A percentile compares a stretch with the other conserved stretches of the same genome.
Conservation (phyloP, 2,329 filamentous ascomycete genomes). For the Thielaviopsis ethacetica region DNA sequence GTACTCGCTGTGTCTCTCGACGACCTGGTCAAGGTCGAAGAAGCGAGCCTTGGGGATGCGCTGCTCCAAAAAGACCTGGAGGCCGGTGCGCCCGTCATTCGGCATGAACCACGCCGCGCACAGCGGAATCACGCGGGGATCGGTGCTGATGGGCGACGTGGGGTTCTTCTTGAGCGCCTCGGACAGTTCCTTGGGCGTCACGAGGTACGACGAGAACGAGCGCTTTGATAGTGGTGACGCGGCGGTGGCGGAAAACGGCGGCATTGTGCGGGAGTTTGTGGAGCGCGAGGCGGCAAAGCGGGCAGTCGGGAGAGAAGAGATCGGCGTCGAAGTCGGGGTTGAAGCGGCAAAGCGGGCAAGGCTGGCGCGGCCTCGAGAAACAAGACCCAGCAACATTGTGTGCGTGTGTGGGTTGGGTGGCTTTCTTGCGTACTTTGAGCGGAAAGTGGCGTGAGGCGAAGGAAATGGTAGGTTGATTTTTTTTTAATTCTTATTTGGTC, state of each 20-base stretch:
- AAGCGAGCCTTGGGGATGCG: conserved; percentile 84
- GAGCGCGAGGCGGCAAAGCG: conserved; percentile 16
- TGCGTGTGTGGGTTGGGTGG: neutral
- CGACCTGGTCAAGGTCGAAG: conserved; percentile 88
- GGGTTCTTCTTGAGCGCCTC: conserved; percentile 72
- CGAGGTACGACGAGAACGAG: conserved; percentile 61
- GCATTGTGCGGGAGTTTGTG: conserved; percentile 14
- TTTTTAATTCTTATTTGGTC: too few relatives aligned
- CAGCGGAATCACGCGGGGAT: conserved; percentile 71
- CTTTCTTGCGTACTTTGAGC: neutral
- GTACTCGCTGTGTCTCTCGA: conserved; percentile 75
- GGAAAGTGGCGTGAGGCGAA: neutral
- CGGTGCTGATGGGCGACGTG: conserved; percentile 60
- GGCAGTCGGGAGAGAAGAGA: conserved; percentile 28
- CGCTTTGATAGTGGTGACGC: conserved; percentile 20
- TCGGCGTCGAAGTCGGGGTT: conserved; percentile 16
- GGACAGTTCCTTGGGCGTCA: conserved; percentile 68
- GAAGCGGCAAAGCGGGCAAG: conserved; percentile 1
- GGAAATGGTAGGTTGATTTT: neutral
- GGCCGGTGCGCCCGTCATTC: conserved; percentile 71
- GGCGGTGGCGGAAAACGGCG: conserved; percentile 12
- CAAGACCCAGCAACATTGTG: conserved; percentile 5
- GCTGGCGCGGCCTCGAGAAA: conserved; percentile 6
- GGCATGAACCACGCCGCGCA: conserved; percentile 95
- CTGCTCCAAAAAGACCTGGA: conserved; percentile 62